Conservation (phyloP, 257 asterid species). For the Nicotiana noctiflora region DNA sequence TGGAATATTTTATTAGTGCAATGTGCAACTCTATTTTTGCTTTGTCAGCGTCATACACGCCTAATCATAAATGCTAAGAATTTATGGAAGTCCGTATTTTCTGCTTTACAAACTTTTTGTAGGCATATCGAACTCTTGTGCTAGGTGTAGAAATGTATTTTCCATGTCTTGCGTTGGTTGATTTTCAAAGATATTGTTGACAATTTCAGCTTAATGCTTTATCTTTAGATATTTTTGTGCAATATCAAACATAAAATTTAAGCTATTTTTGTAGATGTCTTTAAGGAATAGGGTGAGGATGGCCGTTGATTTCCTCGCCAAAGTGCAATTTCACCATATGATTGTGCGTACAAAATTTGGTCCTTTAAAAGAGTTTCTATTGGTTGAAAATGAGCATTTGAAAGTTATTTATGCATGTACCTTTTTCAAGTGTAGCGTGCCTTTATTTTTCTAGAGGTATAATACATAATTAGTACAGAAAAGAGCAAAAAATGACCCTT, state of each 20-base stretch:
- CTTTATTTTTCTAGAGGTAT: too few relatives aligned
- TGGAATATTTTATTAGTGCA: neutral
- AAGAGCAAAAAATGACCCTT: too few relatives aligned
- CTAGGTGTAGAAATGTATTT: neutral
- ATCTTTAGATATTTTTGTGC: neutral
- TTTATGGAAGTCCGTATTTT: neutral
- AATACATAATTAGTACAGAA: too few relatives aligned
- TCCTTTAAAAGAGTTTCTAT: too few relatives aligned
- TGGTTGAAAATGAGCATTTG: too few relatives aligned
- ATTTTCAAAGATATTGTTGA: neutral
- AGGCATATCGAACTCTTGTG: neutral
- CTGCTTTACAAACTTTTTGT: neutral
- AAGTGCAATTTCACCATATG: too few relatives aligned
- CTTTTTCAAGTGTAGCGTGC: too few relatives aligned
- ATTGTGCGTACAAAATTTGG: too few relatives aligned
- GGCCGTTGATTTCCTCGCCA: neutral
- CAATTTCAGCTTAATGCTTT: neutral
- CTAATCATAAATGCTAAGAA: neutral
- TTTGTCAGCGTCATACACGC: neutral
- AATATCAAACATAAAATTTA: neutral
- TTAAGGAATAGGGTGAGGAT: neutral
- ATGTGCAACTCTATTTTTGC: neutral
- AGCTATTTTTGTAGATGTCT: neutral
- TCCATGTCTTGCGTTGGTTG: neutral
- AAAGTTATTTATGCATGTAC: too few relatives aligned